A percentile compares a stretch with the other conserved stretches of the same genome.
Evolutionary conservation across 2,329 filamentous ascomycete species (phyloP).

Genomic region (Dendrostoma leiphaemia): DNA sequence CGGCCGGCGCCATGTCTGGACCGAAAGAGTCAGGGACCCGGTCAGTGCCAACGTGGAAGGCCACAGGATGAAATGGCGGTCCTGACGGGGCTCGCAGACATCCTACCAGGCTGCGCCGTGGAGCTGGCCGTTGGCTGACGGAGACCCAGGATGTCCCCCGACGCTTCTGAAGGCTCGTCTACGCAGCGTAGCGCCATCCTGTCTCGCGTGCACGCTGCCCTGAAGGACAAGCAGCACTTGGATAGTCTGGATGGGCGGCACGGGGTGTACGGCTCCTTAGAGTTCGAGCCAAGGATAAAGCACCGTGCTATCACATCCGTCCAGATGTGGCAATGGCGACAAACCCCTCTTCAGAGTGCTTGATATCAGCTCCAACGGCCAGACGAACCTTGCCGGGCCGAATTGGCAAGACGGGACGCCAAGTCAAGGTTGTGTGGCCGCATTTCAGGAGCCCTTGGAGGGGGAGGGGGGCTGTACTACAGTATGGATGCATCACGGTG

Average conservation of each 20-base stretch:
- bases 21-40: not conserved
- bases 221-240: not conserved
- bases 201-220: not conserved
- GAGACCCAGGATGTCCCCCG: not conserved
- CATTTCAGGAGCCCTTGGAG: not conserved
- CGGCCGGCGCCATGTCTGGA: not conserved
- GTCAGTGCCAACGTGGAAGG: not conserved
- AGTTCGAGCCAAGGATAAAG: constrained; percentile 6
- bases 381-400: no score
- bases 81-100: not conserved
- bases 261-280: constrained; percentile 3
- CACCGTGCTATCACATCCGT: constrained; percentile 10
- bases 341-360: not conserved
- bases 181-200: not conserved
- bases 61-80: not conserved
- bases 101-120: not conserved
- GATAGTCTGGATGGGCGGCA: not conserved
- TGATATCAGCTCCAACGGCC: not conserved
- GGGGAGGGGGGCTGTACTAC: not conserved
- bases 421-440: not conserved
- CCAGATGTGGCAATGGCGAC: not conserved
- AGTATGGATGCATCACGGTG: constrained; percentile 6
- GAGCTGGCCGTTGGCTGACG: not conserved
- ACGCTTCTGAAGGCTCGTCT: not conserved
- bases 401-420: not conserved